Base-by-base conservation (phyloP, 2,329 filamentous ascomycete genomes). In the Domatiomyces globalis region DNA sequence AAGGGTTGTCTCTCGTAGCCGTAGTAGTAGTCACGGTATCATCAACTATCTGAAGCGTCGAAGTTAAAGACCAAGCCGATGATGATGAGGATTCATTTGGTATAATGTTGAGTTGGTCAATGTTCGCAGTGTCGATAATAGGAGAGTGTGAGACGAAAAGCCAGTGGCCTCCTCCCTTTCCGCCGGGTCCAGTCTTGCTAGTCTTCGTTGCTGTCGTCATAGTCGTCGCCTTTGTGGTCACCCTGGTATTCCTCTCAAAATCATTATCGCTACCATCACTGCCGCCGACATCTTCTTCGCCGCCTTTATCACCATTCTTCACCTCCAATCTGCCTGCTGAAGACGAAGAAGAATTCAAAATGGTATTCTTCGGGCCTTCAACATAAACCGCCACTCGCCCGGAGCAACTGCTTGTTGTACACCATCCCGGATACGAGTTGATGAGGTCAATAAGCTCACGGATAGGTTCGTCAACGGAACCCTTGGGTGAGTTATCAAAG, bases 321-420 rank as follows among this genome's bases (percentile, higher is more conserved):
- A 50, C 33, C 9, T 39, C 33, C 10, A 39, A 39, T 39, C 33
- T 10, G 33, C 4, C 33, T 39, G 33, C 9, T 39, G 57, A 59
- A 66, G 45, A 25, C 22, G 3, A 25, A 25, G 22, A 25, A 4
- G 22, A 25, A 25, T 25, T 25, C 22, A 25, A 6, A 25, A 22
- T 17, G 7, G 15, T 19, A 19, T 47, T 70, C 61, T 79, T 84
- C 45, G 71, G 71, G 0, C 89, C 89, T 69, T 95, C 90, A 0
- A 94, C 72, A 63, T 94, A 96, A 3, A 95, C 85, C 57, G 85
- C 89, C 46, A 94, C 78, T 49, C 90, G 75, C 0, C 90, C 90
- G 1, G 87, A 85, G 65, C 90, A 96, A 67, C 88, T 95, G 68
- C 88, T 95, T 2, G 89, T 95, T 1, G 90, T 95, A 33, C 94